A percentile compares a stretch with the other conserved stretches of the same genome.
These are phyloP conservation scores for Penicillium sp. DNA, from an alignment of 2,329 filamentous ascomycete species.

Conservation along the genomic window DNA sequence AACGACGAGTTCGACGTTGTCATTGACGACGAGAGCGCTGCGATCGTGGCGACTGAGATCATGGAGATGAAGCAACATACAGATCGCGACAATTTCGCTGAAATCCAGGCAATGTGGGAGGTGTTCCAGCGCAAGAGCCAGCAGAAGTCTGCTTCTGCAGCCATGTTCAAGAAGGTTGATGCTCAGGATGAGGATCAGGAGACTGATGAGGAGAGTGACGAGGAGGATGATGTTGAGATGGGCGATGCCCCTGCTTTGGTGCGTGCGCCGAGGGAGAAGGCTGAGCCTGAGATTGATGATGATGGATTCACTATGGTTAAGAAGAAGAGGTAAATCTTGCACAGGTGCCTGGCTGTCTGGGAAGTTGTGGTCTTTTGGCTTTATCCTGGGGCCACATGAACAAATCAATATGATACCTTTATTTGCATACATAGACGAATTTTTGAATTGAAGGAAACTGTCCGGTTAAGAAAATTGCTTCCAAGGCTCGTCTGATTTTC, in stretches of 20 bases:
- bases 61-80: constrained; percentile 65
- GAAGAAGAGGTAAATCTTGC: constrained; percentile 53
- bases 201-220: constrained; percentile 58
- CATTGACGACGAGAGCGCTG: constrained; percentile 83
- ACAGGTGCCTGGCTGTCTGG: not conserved
- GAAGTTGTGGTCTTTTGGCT: not conserved
- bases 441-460: not conserved
- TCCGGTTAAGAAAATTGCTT: too few relatives aligned
- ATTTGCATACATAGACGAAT: constrained; percentile 11
- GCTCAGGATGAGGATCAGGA: constrained; percentile 53
- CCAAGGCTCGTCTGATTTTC: too few relatives aligned
- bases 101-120: constrained; percentile 61
- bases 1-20: constrained; percentile 92
- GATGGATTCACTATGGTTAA: constrained; percentile 79
- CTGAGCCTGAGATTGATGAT: constrained; percentile 70
- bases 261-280: constrained; percentile 59
- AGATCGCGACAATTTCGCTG: constrained; percentile 63
- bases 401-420: constrained; percentile 7
- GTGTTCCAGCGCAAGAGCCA: constrained; percentile 39
- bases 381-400: not conserved
- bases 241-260: constrained; percentile 65
- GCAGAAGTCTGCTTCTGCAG: constrained; percentile 35
- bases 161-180: constrained; percentile 39
- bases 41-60: constrained; percentile 70
- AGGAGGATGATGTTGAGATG: constrained; percentile 61